Conservation (phyloP, 1,139 yeast species). For the Debaryomycetaceae sp. region DNA sequence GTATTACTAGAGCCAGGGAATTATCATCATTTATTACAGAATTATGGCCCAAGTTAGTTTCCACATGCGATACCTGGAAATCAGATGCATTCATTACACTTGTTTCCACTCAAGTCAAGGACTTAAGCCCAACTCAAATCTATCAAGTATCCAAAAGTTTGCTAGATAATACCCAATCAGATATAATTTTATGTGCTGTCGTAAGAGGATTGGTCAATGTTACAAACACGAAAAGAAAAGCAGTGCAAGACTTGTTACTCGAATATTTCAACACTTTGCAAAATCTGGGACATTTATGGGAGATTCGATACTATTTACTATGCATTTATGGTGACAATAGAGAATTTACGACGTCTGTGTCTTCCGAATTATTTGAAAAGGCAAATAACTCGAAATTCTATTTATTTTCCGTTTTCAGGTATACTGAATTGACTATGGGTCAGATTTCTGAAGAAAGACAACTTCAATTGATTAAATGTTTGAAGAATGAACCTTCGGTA, state of each 20-base stretch:
- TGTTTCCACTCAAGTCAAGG: conserved; percentile 37
- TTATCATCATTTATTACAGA: conserved; percentile 42
- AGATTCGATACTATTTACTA: conserved; percentile 42
- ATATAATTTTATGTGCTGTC: conserved; percentile 18
- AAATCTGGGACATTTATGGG: conserved; percentile 34
- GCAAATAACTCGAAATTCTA: conserved; percentile 9
- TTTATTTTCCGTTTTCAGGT: conserved; percentile 42
- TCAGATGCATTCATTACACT: conserved; percentile 25
- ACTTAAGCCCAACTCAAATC: conserved; percentile 49
- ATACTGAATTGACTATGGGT: conserved; percentile 40
- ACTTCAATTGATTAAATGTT: conserved; percentile 23
- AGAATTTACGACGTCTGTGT: conserved; percentile 8
- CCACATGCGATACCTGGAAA: conserved; percentile 20
- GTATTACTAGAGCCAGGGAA: conserved; percentile 60
- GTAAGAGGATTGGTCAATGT: conserved; percentile 33
- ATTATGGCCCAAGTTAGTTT: conserved; percentile 42
- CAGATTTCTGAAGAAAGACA: conserved; percentile 13
- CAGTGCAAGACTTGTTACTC: conserved; percentile 13
- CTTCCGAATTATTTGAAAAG: background rate
- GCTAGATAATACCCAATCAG: conserved; percentile 11
- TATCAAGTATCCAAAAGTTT: conserved; percentile 11
- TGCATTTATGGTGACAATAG: conserved; percentile 46
- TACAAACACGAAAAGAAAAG: conserved; percentile 18
- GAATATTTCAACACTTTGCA: conserved; percentile 9
- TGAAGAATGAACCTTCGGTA: conserved; percentile 11